Conservation (phyloP, 2,329 filamentous ascomycete species). For the Trichophyton schoenleinii region DNA sequence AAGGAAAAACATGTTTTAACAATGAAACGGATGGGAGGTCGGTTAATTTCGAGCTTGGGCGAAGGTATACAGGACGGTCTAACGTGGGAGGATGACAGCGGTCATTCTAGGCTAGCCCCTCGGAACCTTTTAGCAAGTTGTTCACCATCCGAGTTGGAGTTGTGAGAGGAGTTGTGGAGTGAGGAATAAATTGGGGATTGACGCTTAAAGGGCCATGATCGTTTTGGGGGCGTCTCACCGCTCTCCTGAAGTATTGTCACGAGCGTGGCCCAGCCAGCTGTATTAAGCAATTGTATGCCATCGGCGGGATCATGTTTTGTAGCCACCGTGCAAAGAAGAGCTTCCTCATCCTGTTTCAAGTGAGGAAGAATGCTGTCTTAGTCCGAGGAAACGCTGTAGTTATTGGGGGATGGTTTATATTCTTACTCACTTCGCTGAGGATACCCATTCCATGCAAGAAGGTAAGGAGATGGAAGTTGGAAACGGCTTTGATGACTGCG, state of each 20-base stretch:
- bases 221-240: constrained; percentile 90
- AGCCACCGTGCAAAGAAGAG: constrained; percentile 72
- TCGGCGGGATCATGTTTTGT: constrained; percentile 68
- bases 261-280: constrained; percentile 85
- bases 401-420: neutral
- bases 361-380: neutral
- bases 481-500: constrained; percentile 55
- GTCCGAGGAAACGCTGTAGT: neutral
- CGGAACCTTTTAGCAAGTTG: constrained; percentile 54
- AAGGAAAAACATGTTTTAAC: neutral
- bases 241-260: constrained; percentile 88
- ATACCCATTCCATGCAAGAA: constrained; percentile 72
- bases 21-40: neutral
- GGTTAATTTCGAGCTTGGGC: neutral
- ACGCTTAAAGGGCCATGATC: constrained; percentile 29
- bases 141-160: constrained; percentile 40
- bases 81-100: constrained; percentile 2
- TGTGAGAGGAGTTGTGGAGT: constrained; percentile 17
- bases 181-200: constrained; percentile 23
- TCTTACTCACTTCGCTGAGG: constrained; percentile 58
- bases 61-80: constrained; percentile 3
- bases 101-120: constrained; percentile 45
- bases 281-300: constrained; percentile 70
- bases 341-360: constrained; percentile 69
- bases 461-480: constrained; percentile 88